Percentiles rank a stretch among this genome's conserved stretches.
phyloP scores from a whole-genome alignment of 2,329 filamentous ascomycete genomes.

The Nemania sp. region DNA sequence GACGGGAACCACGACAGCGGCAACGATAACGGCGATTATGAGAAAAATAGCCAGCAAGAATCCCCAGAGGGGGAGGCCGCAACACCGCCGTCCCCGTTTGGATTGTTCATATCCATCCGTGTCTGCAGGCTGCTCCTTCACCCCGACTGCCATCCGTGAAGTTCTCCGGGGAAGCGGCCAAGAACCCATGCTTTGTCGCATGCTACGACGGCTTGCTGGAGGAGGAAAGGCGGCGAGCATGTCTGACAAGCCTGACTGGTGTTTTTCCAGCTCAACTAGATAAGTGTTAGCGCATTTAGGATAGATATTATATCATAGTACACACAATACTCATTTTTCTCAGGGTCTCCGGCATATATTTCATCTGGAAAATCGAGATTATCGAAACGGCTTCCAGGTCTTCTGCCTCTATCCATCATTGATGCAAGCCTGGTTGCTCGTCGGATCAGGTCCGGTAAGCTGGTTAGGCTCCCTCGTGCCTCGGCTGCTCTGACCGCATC shows the following conservation, averaged over 20 bases:
- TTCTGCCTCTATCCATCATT: slow-evolving; percentile 80
- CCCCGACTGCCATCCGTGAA: slow-evolving; percentile 28
- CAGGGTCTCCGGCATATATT: slow-evolving; percentile 44
- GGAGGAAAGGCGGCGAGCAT: slow-evolving; percentile 69
- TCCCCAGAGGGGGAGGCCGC: slow-evolving; percentile 79
- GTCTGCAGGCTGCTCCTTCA: slow-evolving; percentile 14
- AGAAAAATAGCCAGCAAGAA: slow-evolving; percentile 70
- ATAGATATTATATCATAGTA: slow-evolving; percentile 4
- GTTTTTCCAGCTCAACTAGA: slow-evolving; percentile 46
- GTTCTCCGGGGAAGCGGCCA: slow-evolving; percentile 52
- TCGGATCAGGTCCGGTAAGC: slow-evolving; percentile 85
- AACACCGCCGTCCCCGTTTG: slow-evolving; percentile 65
- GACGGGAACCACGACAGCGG: slow-evolving; percentile 79
- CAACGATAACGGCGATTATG: slow-evolving; percentile 72
- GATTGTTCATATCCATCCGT: slow-evolving; percentile 13
- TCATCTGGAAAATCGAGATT: slow-evolving; percentile 56
- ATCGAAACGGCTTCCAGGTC: slow-evolving; percentile 62
- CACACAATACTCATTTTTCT: slow-evolving; percentile 47
- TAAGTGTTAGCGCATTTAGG: slow-evolving; percentile 24
- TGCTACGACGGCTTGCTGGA: slow-evolving; percentile 51
- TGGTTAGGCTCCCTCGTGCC: slow-evolving; percentile 85
- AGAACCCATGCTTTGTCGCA: slow-evolving; percentile 51
- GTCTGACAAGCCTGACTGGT: slow-evolving; percentile 60
- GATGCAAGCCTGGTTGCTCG: slow-evolving; percentile 84
- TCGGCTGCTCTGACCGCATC: slow-evolving; percentile 81